These are phyloP conservation scores for Eutrema heterophyllum DNA, from an alignment of 345 rosid species.

Conservation along the genomic window DNA sequence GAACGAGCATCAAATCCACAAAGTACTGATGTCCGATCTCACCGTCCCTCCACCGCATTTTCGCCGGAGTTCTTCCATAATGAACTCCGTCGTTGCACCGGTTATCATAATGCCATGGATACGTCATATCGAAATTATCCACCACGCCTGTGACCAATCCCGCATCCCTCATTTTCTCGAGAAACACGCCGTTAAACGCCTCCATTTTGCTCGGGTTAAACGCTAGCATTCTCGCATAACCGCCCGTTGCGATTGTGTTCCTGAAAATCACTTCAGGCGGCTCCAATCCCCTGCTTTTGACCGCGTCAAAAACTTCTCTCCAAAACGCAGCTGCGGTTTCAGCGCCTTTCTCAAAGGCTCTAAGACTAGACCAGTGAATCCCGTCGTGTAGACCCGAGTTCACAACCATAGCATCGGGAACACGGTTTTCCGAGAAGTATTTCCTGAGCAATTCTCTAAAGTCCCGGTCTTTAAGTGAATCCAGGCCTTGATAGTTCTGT, in stretches of 20 bases:
- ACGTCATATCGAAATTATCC: constrained; percentile 87
- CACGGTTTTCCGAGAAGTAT: constrained; percentile 61
- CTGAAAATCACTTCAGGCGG: constrained; percentile 65
- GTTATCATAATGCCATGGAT: constrained; percentile 92
- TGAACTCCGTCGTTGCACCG: constrained; percentile 92
- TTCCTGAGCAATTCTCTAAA: constrained; percentile 61
- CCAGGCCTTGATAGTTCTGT: constrained; percentile 74
- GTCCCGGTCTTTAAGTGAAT: constrained; percentile 60
- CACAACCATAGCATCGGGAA: constrained; percentile 73
- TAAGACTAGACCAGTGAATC: constrained; percentile 49
- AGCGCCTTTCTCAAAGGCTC: constrained; percentile 56
- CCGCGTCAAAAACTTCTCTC: constrained; percentile 58
- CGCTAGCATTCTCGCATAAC: constrained; percentile 64
- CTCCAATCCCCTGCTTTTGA: constrained; percentile 52
- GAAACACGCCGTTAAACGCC: constrained; percentile 58
- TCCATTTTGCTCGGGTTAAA: constrained; percentile 95
- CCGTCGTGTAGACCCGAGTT: constrained; percentile 96
- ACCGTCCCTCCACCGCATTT: constrained; percentile 90
- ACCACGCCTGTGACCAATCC: constrained; percentile 66
- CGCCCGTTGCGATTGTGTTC: constrained; percentile 81
- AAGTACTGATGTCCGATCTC: constrained; percentile 94
- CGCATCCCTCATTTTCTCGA: constrained; percentile 63
- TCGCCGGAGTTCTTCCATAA: constrained; percentile 81
- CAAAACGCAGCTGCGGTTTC: constrained; percentile 68
- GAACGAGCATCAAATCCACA: constrained; percentile 91